These are phyloP conservation scores for Cylindrodendrum hubeiense DNA, from an alignment of 2,329 filamentous ascomycete species.

Conservation along the genomic window DNA sequence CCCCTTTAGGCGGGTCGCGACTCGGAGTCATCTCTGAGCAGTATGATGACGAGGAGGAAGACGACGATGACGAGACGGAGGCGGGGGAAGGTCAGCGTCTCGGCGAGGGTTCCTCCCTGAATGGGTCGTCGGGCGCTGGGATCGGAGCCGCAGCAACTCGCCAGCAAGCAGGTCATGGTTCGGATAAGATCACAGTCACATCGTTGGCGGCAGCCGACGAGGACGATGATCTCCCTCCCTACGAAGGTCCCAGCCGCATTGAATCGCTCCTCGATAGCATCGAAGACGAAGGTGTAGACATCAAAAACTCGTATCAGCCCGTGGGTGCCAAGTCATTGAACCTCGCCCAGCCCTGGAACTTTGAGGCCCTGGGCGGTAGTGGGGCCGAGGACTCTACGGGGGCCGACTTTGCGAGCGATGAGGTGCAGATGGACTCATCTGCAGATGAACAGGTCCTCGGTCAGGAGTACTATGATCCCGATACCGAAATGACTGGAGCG, in stretches of 20 bases:
- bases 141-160: conserved; percentile 81
- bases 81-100: conserved; percentile 89
- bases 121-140: conserved; percentile 92
- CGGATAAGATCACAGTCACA: conserved; percentile 54
- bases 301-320: conserved; percentile 50
- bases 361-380: conserved; percentile 52
- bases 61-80: conserved; percentile 58
- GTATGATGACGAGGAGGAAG: conserved; percentile 64
- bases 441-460: conserved; percentile 49
- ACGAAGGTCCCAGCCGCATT: conserved; percentile 41
- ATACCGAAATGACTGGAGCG: conserved; percentile 47
- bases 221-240: conserved; percentile 50
- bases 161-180: conserved; percentile 71
- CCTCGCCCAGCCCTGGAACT: conserved; percentile 60
- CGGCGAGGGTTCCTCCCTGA: conserved; percentile 85
- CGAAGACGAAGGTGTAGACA: conserved; percentile 62
- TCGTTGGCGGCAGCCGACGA: conserved; percentile 42
- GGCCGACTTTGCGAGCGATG: conserved; percentile 57
- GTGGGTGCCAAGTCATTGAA: conserved; percentile 47
- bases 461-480: conserved; percentile 42
- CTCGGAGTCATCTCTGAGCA: conserved; percentile 78
- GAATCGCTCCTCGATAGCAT: conserved; percentile 56
- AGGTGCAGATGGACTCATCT: conserved; percentile 57
- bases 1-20: conserved; percentile 82
- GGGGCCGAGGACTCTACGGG: conserved; percentile 47